A percentile compares a stretch with the other conserved stretches of the same genome.
phyloP scores from a whole-genome alignment of 2,329 filamentous ascomycete species.

The Drechslerella coelobrocha region DNA sequence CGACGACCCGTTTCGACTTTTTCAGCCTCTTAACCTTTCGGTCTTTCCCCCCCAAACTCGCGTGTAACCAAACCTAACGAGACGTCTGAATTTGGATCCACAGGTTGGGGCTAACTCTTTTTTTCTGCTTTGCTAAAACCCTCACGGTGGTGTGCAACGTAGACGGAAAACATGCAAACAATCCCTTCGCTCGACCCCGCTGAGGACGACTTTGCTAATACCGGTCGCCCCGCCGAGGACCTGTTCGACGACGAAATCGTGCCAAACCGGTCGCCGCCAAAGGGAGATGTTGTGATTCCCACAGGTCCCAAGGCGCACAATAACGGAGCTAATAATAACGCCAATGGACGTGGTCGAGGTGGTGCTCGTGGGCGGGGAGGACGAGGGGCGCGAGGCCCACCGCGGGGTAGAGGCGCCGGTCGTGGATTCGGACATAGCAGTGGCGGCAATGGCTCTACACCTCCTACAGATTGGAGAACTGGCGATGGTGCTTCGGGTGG shows the following conservation, averaged over 20 bases:
- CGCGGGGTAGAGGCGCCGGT: constrained; percentile 22
- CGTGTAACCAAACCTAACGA: no score
- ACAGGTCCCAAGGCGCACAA: constrained; percentile 49
- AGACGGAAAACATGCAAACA: constrained; percentile 39
- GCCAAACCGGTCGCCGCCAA: constrained; percentile 50
- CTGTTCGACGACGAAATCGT: constrained; percentile 54
- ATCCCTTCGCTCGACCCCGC: constrained; percentile 31
- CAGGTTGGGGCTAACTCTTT: no score
- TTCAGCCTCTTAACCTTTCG: no score
- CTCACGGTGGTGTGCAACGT: not conserved
- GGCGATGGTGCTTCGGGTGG: constrained; percentile 20
- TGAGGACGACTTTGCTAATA: constrained; percentile 54
- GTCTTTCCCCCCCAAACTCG: no score
- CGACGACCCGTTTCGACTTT: no score
- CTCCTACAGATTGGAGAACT: constrained; percentile 27
- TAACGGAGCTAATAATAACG: not conserved
- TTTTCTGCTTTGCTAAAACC: not conserved
- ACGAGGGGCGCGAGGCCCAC: constrained; percentile 17
- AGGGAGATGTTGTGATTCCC: constrained; percentile 35
- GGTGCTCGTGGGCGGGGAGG: constrained; percentile 31
- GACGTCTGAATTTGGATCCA: no score
- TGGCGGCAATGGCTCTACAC: not conserved
- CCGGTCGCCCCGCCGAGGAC: constrained; percentile 53
- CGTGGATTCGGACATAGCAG: constrained; percentile 21
- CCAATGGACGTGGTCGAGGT: constrained; percentile 36